Percentiles rank a stretch among this genome's conserved stretches.
Conservation (phyloP, 179 eudicot genomes). For the Kewa caespitosa region DNA sequence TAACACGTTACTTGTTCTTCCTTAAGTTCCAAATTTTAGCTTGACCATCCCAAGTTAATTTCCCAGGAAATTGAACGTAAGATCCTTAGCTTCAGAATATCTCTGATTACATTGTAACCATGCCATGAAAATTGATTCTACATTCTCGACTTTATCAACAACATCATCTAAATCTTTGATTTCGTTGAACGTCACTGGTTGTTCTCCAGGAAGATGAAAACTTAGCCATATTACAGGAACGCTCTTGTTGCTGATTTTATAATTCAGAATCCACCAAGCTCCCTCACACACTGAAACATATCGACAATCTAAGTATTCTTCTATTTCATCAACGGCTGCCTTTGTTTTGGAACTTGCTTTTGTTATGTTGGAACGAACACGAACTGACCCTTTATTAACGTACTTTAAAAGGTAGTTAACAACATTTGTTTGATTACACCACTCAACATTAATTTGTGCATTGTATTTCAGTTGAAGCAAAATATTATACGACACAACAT, state of each 20-base stretch:
- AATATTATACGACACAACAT: conserved; percentile 17
- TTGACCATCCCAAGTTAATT: background rate
- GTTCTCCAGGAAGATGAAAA: background rate
- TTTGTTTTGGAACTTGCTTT: too few relatives aligned
- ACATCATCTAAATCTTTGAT: background rate
- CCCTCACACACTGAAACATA: background rate
- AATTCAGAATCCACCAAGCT: background rate
- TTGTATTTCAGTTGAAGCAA: background rate
- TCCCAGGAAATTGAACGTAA: background rate
- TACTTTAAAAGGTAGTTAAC: conserved; percentile 28
- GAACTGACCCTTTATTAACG: conserved; percentile 15
- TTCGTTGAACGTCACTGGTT: background rate
- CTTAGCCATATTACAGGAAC: background rate
- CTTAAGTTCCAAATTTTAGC: background rate
- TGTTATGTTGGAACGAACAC: background rate
- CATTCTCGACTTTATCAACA: too few relatives aligned
- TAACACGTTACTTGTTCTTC: background rate
- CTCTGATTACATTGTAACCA: background rate
- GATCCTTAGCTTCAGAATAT: background rate
- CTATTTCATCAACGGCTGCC: background rate
- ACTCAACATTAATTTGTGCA: conserved; percentile 25
- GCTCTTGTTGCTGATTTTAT: background rate
- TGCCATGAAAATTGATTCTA: background rate
- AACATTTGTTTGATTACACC: conserved; percentile 14
- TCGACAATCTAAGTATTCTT: background rate